Percentiles rank a stretch among this genome's conserved stretches.
These are phyloP conservation scores for Magnusiomyces paraingens DNA, from an alignment of 1,139 yeast species.

Conservation along the genomic window DNA sequence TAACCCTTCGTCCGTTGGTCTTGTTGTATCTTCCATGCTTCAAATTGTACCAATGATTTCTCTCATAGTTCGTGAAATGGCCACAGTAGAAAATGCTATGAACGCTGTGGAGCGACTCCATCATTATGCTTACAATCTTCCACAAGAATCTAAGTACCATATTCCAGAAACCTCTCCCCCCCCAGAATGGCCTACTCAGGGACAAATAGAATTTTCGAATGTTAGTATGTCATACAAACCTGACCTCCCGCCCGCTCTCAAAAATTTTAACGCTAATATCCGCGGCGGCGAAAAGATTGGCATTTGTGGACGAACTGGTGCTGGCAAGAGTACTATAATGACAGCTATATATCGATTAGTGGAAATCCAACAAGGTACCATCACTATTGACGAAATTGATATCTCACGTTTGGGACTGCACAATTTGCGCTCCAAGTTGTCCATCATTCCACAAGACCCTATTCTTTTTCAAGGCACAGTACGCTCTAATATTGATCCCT, in stretches of 20 bases:
- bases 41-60: slow-evolving; percentile 27
- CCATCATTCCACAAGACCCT: slow-evolving; percentile 79
- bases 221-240: slow-evolving; percentile 67
- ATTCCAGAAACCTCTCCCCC: slow-evolving; percentile 50
- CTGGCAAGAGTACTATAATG: slow-evolving; percentile 69
- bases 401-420: slow-evolving; percentile 50
- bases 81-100: slow-evolving; percentile 76
- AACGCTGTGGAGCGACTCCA: slow-evolving; percentile 77
- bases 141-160: slow-evolving; percentile 51
- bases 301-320: slow-evolving; percentile 76
- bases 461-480: slow-evolving; percentile 62
- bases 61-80: slow-evolving; percentile 40
- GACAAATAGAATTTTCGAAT: slow-evolving; percentile 50
- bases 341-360: slow-evolving; percentile 56
- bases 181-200: slow-evolving; percentile 56
- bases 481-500: slow-evolving; percentile 63
- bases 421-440: slow-evolving; percentile 50
- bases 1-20: slow-evolving; percentile 61
- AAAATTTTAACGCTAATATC: slow-evolving; percentile 43
- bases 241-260: slow-evolving; percentile 66
- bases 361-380: slow-evolving; percentile 48
- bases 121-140: slow-evolving; percentile 63
- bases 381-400: slow-evolving; percentile 56
- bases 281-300: slow-evolving; percentile 60
- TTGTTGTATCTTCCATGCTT: slow-evolving; percentile 46